Evolutionary conservation across 768 basidiomycete species (phyloP).

Genomic region (Favolaschia claudopus): DNA sequence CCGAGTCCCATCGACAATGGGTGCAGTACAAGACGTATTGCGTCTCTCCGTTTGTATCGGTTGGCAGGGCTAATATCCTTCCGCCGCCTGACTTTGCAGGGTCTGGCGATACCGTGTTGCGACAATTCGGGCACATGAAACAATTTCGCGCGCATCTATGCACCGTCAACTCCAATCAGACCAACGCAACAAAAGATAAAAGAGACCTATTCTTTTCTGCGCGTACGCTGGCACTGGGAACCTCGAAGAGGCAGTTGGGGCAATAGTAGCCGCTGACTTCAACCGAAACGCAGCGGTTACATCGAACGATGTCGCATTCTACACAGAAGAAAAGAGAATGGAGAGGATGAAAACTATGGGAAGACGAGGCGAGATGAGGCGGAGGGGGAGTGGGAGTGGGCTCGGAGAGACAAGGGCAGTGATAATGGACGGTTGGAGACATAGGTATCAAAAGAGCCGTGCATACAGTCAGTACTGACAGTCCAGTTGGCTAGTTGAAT

Average conservation of each 20-base stretch:
- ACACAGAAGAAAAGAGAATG: slow-evolving; percentile 95
- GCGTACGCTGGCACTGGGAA: slow-evolving; percentile 97
- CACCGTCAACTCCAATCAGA: neutral
- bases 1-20: slow-evolving; percentile 94
- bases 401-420: slow-evolving; percentile 75
- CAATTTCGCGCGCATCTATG: slow-evolving; percentile 98
- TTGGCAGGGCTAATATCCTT: slow-evolving; percentile 56
- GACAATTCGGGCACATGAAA: slow-evolving; percentile 94
- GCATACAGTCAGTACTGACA: too few relatives aligned
- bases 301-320: slow-evolving; percentile 95
- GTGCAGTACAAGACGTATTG: slow-evolving; percentile 94
- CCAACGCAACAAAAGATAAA: neutral
- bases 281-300: slow-evolving; percentile 88
- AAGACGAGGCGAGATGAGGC: slow-evolving; percentile 79
- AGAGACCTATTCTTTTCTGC: slow-evolving; percentile 94
- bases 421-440: slow-evolving; percentile 50
- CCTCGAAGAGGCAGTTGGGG: slow-evolving; percentile 98
- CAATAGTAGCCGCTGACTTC: slow-evolving; percentile 99
- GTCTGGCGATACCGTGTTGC: slow-evolving; percentile 88
- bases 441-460: too few relatives aligned
- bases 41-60: slow-evolving; percentile 76
- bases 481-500: too few relatives aligned
- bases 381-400: slow-evolving; percentile 72
- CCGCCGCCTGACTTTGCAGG: slow-evolving; percentile 70
- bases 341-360: slow-evolving; percentile 83